Percentiles rank a stretch among this genome's conserved stretches.
These are phyloP conservation scores for Rhizopogon roseolus DNA, from an alignment of 768 basidiomycete genomes.

Conservation along the genomic window DNA sequence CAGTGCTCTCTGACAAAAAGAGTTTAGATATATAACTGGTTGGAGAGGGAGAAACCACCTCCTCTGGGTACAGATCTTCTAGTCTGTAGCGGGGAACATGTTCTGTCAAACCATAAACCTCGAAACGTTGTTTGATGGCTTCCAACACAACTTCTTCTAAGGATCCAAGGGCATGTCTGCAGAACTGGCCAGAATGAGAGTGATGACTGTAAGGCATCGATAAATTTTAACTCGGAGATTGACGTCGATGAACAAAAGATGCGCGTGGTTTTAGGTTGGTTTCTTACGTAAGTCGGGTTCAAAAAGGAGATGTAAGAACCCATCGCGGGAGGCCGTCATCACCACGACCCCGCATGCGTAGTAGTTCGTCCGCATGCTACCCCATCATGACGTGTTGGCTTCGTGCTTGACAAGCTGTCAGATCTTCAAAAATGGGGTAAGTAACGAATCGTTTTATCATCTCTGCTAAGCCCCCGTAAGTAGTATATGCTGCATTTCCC, in stretches of 20 bases:
- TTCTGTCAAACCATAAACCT: constrained; percentile 83
- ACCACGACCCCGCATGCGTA: constrained; percentile 1
- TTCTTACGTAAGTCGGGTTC: background rate
- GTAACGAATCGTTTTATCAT: background rate
- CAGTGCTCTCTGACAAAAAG: constrained; percentile 47
- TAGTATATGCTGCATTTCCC: background rate
- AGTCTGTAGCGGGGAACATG: constrained; percentile 86
- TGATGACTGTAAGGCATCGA: constrained; percentile 74
- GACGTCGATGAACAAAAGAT: background rate
- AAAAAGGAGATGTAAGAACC: background rate
- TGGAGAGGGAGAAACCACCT: constrained; percentile 46
- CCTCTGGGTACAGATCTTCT: constrained; percentile 90
- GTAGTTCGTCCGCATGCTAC: background rate
- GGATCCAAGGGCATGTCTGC: constrained; percentile 79
- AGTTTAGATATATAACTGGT: constrained; percentile 3
- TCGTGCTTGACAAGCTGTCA: background rate
- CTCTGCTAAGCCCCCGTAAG: background rate
- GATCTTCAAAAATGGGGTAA: background rate
- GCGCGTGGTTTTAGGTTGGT: too few species aligned
- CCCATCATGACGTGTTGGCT: background rate
- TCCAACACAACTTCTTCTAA: constrained; percentile 79
- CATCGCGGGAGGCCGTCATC: background rate
- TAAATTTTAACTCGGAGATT: constrained; percentile 14
- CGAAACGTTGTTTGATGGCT: constrained; percentile 76
- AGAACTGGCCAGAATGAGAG: constrained; percentile 92